phyloP scores from a whole-genome alignment of 805 yeast genomes.

The Yamadazyma takamatsuzukensis region DNA sequence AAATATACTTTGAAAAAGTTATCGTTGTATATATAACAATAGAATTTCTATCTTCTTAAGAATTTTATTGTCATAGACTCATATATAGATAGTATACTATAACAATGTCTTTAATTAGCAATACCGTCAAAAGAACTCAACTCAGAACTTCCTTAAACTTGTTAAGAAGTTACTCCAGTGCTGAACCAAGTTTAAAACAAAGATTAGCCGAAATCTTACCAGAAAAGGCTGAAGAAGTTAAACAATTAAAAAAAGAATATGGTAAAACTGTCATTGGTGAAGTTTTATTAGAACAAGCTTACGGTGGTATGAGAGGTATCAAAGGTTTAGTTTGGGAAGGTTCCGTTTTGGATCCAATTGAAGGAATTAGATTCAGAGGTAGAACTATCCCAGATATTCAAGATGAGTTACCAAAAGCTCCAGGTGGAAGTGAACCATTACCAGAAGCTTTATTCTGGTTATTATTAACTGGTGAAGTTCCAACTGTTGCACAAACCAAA shows the following conservation, averaged over 20 bases:
- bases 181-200: conserved; percentile 74
- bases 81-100: no score
- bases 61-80: no score
- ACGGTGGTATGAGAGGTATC: conserved; percentile 82
- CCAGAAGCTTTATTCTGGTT: conserved; percentile 81
- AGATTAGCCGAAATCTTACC: conserved; percentile 92
- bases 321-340: conserved; percentile 78
- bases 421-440: conserved; percentile 57
- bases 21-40: no score
- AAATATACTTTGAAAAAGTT: no score
- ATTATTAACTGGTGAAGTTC: conserved; percentile 69
- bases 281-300: conserved; percentile 42
- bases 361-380: conserved; percentile 79
- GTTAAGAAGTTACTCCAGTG: conserved; percentile 29
- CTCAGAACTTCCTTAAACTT: conserved; percentile 7
- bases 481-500: conserved; percentile 56
- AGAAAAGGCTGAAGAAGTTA: conserved; percentile 86
- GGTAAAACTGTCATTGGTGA: conserved; percentile 68
- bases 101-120: conserved; percentile 10
- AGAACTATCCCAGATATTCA: conserved; percentile 72
- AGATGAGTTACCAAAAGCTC: conserved; percentile 56
- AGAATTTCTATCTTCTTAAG: no score
- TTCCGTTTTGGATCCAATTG: conserved; percentile 69
- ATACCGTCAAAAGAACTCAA: conserved; percentile 6
- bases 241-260: conserved; percentile 83